A percentile compares a stretch with the other conserved stretches of the same genome.
These are phyloP conservation scores for Stropharia rugosoannulata DNA, from an alignment of 768 basidiomycete genomes.

Conservation along the genomic window DNA sequence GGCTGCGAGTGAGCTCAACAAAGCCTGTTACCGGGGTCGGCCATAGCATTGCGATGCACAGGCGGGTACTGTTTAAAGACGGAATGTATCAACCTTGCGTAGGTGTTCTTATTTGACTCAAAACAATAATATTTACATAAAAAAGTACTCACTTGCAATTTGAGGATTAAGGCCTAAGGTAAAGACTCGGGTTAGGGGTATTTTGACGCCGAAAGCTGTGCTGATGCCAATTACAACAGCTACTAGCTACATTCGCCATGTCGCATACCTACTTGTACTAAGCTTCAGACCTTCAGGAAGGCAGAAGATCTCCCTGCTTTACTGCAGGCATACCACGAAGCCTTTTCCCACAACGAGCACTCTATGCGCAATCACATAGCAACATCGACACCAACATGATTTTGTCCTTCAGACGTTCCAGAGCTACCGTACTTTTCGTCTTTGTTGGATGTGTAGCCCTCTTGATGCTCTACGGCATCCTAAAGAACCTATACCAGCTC, in stretches of 20 bases:
- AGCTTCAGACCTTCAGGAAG: not conserved
- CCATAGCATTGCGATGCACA: too few relatives aligned
- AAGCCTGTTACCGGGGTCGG: too few relatives aligned
- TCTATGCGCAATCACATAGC: conserved; percentile 9
- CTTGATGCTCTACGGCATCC: conserved; percentile 32
- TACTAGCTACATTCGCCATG: not conserved
- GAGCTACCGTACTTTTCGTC: conserved; percentile 30
- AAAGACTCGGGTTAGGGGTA: too few relatives aligned
- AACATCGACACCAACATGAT: conserved; percentile 4
- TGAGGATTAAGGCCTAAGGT: too few relatives aligned
- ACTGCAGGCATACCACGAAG: conserved; percentile 17
- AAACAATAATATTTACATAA: too few relatives aligned
- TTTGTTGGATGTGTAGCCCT: conserved; percentile 29
- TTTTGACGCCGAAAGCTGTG: too few relatives aligned
- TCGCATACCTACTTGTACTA: not conserved
- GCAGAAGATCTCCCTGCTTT: conserved; percentile 8
- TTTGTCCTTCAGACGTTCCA: conserved; percentile 15
- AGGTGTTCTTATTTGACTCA: too few relatives aligned
- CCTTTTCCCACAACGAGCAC: conserved; percentile 11
- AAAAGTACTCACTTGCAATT: too few relatives aligned
- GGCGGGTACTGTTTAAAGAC: too few relatives aligned
- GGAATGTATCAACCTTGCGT: too few relatives aligned
- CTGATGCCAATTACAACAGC: too few relatives aligned
- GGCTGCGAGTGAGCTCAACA: too few relatives aligned
- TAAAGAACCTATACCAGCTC: conserved; percentile 48